Evolutionary conservation across 1,284 basidiomycete species (phyloP), one percentile per base, ranked within the genome.

Genomic region (Hymenochaete sp.): DNA sequence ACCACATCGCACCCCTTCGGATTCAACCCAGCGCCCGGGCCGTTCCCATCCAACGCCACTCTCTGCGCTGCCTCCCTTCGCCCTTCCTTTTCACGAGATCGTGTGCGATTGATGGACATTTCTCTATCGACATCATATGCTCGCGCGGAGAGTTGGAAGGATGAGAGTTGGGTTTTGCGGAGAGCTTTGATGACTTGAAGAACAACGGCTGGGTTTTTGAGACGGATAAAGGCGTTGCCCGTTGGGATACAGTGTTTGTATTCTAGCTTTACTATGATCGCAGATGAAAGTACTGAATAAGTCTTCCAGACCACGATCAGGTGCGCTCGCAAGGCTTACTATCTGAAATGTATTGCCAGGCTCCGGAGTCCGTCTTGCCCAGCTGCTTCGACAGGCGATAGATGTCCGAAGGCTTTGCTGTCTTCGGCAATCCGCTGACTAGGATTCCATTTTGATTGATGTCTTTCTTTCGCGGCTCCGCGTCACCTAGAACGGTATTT

Each of bases 161-260:
- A 72, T 40, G 70, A 67, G n/a, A 82, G 55, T 2, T 63, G 55
- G 13, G 70, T 45, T 4, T 63, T 63, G 26, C 63, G 52, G 2
- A 82, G 64, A 28, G 60, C 61, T 6, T 59, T 60, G 0, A 77
- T 40, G 48, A 69, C 18, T 57, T 57, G 10, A 73, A 54, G 52
- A 64, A 70, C 14, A 73, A 65, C 1, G 73, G 58, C 25, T 67
- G 61, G 3, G 66, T 59, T 44, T 84, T 60, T 2, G 70, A 70
- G 33, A 87, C 59, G 70, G 35, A 87, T 59, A 49, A 70, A 65
- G 6, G 79, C 83, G 21, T 62, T 62, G 25, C 77, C 72, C 2
- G 71, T 73, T 6, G 79, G 77, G 21, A 59, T 57, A 61, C 82
- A 82, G 49, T 70, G 70, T 26, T 67, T 55, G 55, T 85, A 83